Base-by-base conservation (phyloP, 1,284 basidiomycete genomes). In the Apiotrichum veenhuisii region DNA sequence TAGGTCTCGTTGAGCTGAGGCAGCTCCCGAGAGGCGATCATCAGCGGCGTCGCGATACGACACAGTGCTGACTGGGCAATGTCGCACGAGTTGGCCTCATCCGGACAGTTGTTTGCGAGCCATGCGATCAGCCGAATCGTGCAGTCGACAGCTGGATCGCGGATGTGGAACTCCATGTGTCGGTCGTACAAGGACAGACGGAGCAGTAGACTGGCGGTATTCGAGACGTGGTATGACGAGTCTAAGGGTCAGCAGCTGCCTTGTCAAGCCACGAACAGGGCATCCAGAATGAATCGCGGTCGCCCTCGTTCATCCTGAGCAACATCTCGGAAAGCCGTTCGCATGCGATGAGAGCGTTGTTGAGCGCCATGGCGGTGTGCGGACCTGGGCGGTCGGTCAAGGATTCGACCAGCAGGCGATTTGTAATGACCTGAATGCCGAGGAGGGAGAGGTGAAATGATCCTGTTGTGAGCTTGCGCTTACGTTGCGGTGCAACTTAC, bases 191-290 rank as follows among this genome's bases (percentile, higher is more conserved):
- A 43, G 9, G 65, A 63, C 26, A 68, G 48, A 15, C 65, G 60
- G 3, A 71, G 44, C 10, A 70, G 62, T 8, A 71, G 50, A 8
- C 60, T 63, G 18, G 52, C 65, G 11, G 59, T 56, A 37, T 66
- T 66, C 25, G 67, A 67, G 43, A 73, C 64, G 51, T 71, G 70
- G 43, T 67, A 64, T 12, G 64, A 64, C 0, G 66, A 63, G 47
- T 70, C 71, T 73, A n/a, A 57, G 7, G 22, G 23, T 44, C 30
- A 27, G 33, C 15, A 17, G 1, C 7, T 22, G 2, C 26, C 2
- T 1, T 15, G 11, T 1, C 8, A 18, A 1, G 3, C 0, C 1
- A 62, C 69, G 54, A 20, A 73, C 71, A 71, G 11, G 69, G 68
- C 50, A 65, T 61, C 71, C 71, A 73, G 49, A 66, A 72, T 20